phyloP scores from a whole-genome alignment of 1,139 yeast species.

The Suhomyces choctaworum region DNA sequence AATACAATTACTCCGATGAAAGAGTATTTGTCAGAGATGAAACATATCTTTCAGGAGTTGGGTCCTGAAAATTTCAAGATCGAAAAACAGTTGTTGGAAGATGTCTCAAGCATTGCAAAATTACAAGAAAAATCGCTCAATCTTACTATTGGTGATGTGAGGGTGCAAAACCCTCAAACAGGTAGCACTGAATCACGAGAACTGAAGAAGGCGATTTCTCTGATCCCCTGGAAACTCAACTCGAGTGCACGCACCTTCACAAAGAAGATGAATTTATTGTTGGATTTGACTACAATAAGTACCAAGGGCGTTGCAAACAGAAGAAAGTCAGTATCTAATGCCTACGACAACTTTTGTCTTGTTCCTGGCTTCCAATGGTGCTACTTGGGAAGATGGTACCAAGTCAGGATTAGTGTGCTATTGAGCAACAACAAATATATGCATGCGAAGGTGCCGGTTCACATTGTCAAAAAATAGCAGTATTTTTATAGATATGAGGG shows the following conservation, averaged over 20 bases:
- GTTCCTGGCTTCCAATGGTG: constrained; percentile 30
- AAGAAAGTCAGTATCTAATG: constrained; percentile 2
- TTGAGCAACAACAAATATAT: constrained; percentile 22
- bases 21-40: constrained; percentile 22
- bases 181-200: background rate
- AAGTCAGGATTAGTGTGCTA: constrained; percentile 18
- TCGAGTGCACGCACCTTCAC: constrained; percentile 1
- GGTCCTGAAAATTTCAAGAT: constrained; percentile 30
- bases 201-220: constrained; percentile 1
- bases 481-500: too few relatives aligned
- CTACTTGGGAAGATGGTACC: constrained; percentile 24
- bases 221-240: constrained; percentile 10
- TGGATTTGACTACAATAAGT: constrained; percentile 11
- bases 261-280: constrained; percentile 9
- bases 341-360: constrained; percentile 20
- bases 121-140: constrained; percentile 32
- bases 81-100: constrained; percentile 33
- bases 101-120: constrained; percentile 30
- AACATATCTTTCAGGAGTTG: constrained; percentile 21
- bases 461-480: constrained; percentile 2
- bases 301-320: constrained; percentile 3
- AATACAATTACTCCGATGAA: constrained; percentile 28
- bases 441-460: constrained; percentile 22
- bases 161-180: constrained; percentile 1
- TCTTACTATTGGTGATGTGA: constrained; percentile 20